Base-by-base conservation (phyloP, 2,329 filamentous ascomycete genomes). In the Moelleriella libera region DNA sequence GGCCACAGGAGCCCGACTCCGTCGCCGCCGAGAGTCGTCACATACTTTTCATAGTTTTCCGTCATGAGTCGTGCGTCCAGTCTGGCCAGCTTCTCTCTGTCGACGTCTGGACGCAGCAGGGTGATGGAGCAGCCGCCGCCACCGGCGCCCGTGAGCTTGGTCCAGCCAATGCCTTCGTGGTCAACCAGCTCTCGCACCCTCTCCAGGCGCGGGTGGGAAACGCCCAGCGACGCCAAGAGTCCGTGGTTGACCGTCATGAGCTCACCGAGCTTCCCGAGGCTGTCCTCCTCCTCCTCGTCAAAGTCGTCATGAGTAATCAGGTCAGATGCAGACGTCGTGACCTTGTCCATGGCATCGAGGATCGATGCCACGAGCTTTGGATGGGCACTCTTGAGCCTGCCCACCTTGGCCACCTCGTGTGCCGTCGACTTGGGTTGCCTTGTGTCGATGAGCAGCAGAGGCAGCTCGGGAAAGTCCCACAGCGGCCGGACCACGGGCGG, bases 61-160 rank as follows among this genome's bases (percentile, higher is more conserved):
- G 71, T 65, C 4, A 76, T 69, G 2, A 90, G 75, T 51, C 80
- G 77, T 40, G 69, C 60, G 54, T 90, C 79, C 12, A 97, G 68
- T 8, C 72, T 67, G 29, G 69, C 64, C 30, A 94, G 65, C 56
- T 76, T 76, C 51, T 76, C 68, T 12, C 61, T 57, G 6, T 76
- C 60, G 1, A 76, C 70, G 31, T 77, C 78, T 0, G 86, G 85
- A 53, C 83, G 84, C 45, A 98, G 71, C 4, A 98, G 70, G 0
- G 90, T 94, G 55, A 98, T 97, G 3, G 89, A 90, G 64, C 94
- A 97, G 3, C 92, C 92, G 48, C 92, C 94, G 10, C 92, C 94
- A 28, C 92, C 92, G 1, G 92, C 92, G 34, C 92, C 92, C 0
- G 92, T 98, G 49, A 98, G 75, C 64, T 98, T 98, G 10, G 92